These are phyloP conservation scores for Jimgerdemannia flammicorona DNA, from an alignment of 192 early-diverging fungal species.

Conservation along the genomic window DNA sequence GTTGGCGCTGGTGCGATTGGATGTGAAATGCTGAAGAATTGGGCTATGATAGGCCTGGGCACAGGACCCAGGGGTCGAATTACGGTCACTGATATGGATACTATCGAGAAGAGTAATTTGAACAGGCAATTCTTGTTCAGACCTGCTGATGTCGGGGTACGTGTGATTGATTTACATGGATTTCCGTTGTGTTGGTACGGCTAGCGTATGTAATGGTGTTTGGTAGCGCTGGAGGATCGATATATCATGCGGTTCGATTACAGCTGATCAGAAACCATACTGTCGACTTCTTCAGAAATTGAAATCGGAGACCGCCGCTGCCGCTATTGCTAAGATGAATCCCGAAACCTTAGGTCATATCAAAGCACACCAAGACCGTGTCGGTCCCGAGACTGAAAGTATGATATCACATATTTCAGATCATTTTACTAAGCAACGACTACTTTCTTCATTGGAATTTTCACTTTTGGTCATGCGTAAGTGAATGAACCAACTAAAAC, in stretches of 20 bases:
- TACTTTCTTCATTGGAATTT: too few species aligned
- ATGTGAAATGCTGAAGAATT: conserved; percentile 99
- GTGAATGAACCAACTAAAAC: too few species aligned
- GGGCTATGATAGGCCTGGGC: conserved; percentile 92
- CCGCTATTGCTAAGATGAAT: conserved; percentile 91
- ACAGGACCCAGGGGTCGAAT: conserved; percentile 80
- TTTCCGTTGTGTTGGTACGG: too few species aligned
- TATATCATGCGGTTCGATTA: too few species aligned
- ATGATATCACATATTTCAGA: too few species aligned
- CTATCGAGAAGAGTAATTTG: conserved; percentile 98
- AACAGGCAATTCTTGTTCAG: conserved; percentile 99
- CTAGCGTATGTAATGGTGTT: too few species aligned
- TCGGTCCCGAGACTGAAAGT: conserved; percentile 90
- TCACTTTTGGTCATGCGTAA: too few species aligned
- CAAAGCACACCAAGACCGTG: conserved; percentile 84
- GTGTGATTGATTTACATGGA: too few species aligned
- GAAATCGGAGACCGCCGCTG: conserved; percentile 89
- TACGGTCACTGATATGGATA: conserved; percentile 98
- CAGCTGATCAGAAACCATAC: too few species aligned
- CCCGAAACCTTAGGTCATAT: conserved; percentile 70
- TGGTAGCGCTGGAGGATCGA: too few species aligned
- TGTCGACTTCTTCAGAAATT: conserved; percentile 56
- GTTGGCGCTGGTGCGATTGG: conserved; percentile 99
- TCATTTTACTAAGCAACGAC: too few species aligned
- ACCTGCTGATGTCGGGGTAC: conserved; percentile 67